Base-by-base conservation (phyloP, 805 yeast species). In the Zygosaccharomyces kombuchaensis region DNA sequence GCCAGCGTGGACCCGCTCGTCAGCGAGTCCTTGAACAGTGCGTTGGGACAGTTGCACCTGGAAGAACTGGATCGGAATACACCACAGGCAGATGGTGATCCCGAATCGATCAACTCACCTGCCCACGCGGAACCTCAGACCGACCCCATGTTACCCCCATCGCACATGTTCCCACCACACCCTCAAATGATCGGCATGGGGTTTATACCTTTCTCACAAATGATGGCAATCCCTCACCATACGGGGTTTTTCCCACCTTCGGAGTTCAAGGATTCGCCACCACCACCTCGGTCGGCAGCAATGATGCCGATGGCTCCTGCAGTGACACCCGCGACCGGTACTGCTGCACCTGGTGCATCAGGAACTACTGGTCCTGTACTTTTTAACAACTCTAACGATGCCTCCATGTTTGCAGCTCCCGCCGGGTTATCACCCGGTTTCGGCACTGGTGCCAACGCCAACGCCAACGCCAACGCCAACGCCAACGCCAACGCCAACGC, bases 221-320 rank as follows among this genome's bases (percentile, higher is more conserved):
- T 63, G 66, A 58, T 63, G 57, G 65, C 54, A 30, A 50, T 63
- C 39, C 62, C 58, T 14, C 67, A 59, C 27, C 59, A 57, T 36
- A 56, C 50, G 1, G 57, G 58, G 2, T 60, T 55, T 32, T 59
- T 51, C 44, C 61, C 60, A 16, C 50, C 55, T n/a, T 57, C 59
- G 8, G 57, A 54, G 7, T 50, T 54, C 26, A 46, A 37, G n/a
- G 59, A 56, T 10, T 32, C 50, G 25, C 38, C 53, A 10, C 41
- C 40, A 16, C 34, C 41, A 9, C 25, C 34, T 19, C 41, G 34
- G 22, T 9, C 31, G 9, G 25, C 34, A 14, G 26, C 22, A 12
- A 21, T 16, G 9, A 27, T 25, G 19, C 34, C 41, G 5, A 21
- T 25, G 13, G 39, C 16, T 9, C 9, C 41, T 25, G 25, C 14